A percentile compares a stretch with the other conserved stretches of the same genome.
phyloP scores from a whole-genome alignment of 2,329 filamentous ascomycete genomes.

The Aspergillus tubingensis region DNA sequence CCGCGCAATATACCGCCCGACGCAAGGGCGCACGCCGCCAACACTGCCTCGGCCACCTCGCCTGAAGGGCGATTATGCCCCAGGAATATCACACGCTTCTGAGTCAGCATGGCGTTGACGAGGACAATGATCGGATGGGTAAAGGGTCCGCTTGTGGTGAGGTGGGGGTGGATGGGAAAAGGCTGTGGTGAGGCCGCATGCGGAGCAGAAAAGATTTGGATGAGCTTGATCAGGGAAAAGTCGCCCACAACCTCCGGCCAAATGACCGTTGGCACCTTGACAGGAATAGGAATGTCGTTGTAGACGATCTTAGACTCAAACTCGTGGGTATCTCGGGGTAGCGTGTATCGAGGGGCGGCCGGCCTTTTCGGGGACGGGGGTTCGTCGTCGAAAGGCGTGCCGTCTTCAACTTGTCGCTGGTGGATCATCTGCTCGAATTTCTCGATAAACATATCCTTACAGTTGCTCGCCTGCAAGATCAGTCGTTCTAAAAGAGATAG shows the following conservation, averaged over 20 bases:
- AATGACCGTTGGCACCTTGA: constrained; percentile 91
- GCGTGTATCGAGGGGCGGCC: constrained; percentile 66
- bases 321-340: constrained; percentile 94
- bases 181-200: constrained; percentile 82
- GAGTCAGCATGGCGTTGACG: constrained; percentile 89
- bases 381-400: constrained; percentile 35
- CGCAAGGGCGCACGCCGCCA: constrained; percentile 91
- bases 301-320: constrained; percentile 95
- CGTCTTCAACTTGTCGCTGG: constrained; percentile 71
- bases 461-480: constrained; percentile 85
- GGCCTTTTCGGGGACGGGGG: constrained; percentile 57
- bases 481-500: constrained; percentile 81
- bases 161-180: constrained; percentile 83
- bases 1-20: constrained; percentile 90
- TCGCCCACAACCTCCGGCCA: constrained; percentile 96
- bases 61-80: constrained; percentile 94
- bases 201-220: constrained; percentile 85
- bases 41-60: constrained; percentile 94
- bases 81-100: constrained; percentile 94
- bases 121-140: constrained; percentile 96
- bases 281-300: constrained; percentile 92
- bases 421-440: constrained; percentile 96
- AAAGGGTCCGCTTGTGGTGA: constrained; percentile 84
- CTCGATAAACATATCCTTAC: constrained; percentile 94
- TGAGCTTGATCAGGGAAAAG: constrained; percentile 95